phyloP scores from a whole-genome alignment of 805 yeast genomes.

The Candida sonorensis region DNA sequence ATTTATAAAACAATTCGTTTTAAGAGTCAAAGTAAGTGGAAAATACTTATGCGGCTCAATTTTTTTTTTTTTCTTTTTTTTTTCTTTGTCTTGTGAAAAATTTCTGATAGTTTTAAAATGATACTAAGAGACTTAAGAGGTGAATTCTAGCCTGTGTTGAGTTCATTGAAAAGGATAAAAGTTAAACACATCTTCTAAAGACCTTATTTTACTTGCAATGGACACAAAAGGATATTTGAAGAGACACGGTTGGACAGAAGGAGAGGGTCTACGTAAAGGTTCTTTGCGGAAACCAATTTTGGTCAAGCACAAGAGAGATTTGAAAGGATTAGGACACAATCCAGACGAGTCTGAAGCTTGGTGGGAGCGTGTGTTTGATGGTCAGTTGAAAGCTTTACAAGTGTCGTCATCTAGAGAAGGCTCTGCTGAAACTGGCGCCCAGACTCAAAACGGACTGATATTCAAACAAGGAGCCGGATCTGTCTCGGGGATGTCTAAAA shows the following conservation, averaged over 20 bases:
- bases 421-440: conserved; percentile 1
- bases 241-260: conserved; percentile 88
- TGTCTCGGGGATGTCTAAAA: conserved; percentile 40
- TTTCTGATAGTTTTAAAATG: no score
- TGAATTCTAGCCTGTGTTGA: no score
- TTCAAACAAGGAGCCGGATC: conserved; percentile 39
- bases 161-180: no score
- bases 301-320: conserved; percentile 86
- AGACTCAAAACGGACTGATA: conserved; percentile 6
- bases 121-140: no score
- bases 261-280: conserved; percentile 75
- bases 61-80: no score
- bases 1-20: no score
- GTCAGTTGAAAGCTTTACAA: conserved; percentile 75
- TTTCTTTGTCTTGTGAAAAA: no score
- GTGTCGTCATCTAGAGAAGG: conserved; percentile 7
- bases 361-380: conserved; percentile 97
- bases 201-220: no score
- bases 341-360: conserved; percentile 76
- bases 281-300: conserved; percentile 80
- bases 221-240: conserved; percentile 66
- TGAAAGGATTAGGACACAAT: conserved; percentile 83
- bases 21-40: no score
- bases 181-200: no score
- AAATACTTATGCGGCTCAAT: no score